These are phyloP conservation scores for Globisporangium recalcitrans DNA, from an alignment of 352 stramenopile species.

Conservation along the genomic window DNA sequence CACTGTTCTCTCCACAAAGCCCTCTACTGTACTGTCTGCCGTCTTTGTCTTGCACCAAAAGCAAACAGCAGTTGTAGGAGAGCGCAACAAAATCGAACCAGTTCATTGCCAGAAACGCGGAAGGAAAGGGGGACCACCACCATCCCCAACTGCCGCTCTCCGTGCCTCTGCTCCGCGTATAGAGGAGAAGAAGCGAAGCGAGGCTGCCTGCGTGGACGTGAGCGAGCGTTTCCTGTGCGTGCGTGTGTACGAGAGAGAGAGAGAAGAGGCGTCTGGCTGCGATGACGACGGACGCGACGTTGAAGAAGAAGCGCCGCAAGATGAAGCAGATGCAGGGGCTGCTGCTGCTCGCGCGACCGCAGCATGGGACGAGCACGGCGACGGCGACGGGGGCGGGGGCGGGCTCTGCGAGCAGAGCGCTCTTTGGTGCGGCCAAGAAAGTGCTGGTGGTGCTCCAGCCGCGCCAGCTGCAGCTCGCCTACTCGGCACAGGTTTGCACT, in stretches of 20 bases:
- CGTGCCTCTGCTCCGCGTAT: too few relatives aligned
- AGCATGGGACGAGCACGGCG: neutral
- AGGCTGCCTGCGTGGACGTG: neutral
- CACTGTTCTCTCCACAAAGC: neutral
- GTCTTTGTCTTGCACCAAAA: neutral
- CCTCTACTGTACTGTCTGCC: neutral
- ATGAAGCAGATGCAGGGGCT: constrained; percentile 84
- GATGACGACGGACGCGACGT: constrained; percentile 29
- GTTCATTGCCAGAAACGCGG: constrained; percentile 5
- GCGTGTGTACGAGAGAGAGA: neutral
- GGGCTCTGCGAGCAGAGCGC: neutral
- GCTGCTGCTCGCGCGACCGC: constrained; percentile 49
- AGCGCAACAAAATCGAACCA: constrained; percentile 23
- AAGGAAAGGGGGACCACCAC: neutral
- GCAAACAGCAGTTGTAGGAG: constrained; percentile 7
- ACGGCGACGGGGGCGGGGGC: too few relatives aligned
- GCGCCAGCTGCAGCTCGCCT: constrained; percentile 58
- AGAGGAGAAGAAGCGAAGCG: too few relatives aligned
- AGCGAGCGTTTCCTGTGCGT: neutral
- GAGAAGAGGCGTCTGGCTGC: neutral
- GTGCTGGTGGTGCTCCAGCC: constrained; percentile 64
- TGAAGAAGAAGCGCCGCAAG: constrained; percentile 47
- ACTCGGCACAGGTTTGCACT: constrained; percentile 49
- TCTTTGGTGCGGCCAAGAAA: constrained; percentile 23
- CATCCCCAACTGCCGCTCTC: neutral